Base-by-base conservation (phyloP, 2,329 filamentous ascomycete species). In the Fusarium succisae region DNA sequence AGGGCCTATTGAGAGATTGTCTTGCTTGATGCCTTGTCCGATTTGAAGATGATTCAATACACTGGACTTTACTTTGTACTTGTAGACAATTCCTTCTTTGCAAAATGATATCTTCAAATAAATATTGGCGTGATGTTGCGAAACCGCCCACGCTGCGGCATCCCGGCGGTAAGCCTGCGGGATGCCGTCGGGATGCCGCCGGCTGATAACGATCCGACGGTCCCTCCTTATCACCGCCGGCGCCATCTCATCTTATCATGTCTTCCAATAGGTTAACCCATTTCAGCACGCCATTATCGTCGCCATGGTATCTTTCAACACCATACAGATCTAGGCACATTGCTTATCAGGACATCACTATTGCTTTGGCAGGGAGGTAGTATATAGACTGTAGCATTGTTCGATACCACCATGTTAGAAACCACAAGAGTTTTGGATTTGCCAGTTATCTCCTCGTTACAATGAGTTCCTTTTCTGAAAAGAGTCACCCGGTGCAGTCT, bases 201-300 rank as follows among this genome's bases (percentile, higher is more conserved):
- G 78, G 77, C n/a, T 69, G 59, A 69, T 69, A 57, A 59, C 24
- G 38, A 35, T 30, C 65, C 63, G 38, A 6, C 26, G 60, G 63
- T 9, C 57, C 5, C 20, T 20, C 22, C 28, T 63, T 59, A 65
- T 71, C 53, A 37, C 41, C 44, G 39, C 12, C 63, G 56, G 45
- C 53, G 28, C 37, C 54, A 66, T 59, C 32, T 35, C 56, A 28
- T 35, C 35, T 47, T 38, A 41, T 43, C 63, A 37, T 44, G 39
- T 24, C 37, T 13, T 70, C 39, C 54, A 35, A 77, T 71, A 72
- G 68, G 76, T 24, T 38, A 58, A 39, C 14, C 28, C n/a, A 26
- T 41, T 60, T 53, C 71, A 77, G 76, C 77, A 80, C 75, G 76
- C 71, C 75, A 79, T 78, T 74, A 54, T 71, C 47, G 67, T 53